Conservation (phyloP, 805 yeast species). For the Spathaspora passalidarum region DNA sequence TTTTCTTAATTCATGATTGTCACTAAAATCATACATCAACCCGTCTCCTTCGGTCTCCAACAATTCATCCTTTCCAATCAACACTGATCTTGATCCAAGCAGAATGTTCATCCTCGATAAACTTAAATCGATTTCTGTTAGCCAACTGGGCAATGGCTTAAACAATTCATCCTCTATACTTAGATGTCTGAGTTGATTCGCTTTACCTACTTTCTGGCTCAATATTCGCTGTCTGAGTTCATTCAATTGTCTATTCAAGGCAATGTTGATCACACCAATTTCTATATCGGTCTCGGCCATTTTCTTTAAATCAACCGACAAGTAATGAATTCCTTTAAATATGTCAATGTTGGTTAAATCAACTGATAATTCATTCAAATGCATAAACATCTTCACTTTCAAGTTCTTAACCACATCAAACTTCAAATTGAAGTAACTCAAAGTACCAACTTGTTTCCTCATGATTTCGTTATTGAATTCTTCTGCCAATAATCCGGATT, state of each 20-base stretch:
- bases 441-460: conserved; percentile 15
- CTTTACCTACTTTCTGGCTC: not conserved
- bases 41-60: conserved; percentile 11
- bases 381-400: conserved; percentile 18
- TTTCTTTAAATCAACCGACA: conserved; percentile 24
- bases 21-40: conserved; percentile 15
- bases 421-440: conserved; percentile 10
- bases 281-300: conserved; percentile 22
- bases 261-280: conserved; percentile 26
- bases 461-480: conserved; percentile 20
- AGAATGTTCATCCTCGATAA: conserved; percentile 16
- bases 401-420: conserved; percentile 27
- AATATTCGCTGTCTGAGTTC: conserved; percentile 5
- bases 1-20: conserved; percentile 18
- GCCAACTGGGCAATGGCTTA: conserved; percentile 31
- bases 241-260: conserved; percentile 21
- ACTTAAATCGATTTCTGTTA: conserved; percentile 20
- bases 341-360: conserved; percentile 29
- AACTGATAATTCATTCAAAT: conserved; percentile 18
- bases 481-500: conserved; percentile 7
- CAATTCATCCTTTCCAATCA: conserved; percentile 24
- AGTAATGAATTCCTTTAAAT: conserved; percentile 27
- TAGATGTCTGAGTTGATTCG: not conserved
- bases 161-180: conserved; percentile 17
- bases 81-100: conserved; percentile 38